phyloP scores from a whole-genome alignment of 805 yeast species.

The Teunomyces cretensis region DNA sequence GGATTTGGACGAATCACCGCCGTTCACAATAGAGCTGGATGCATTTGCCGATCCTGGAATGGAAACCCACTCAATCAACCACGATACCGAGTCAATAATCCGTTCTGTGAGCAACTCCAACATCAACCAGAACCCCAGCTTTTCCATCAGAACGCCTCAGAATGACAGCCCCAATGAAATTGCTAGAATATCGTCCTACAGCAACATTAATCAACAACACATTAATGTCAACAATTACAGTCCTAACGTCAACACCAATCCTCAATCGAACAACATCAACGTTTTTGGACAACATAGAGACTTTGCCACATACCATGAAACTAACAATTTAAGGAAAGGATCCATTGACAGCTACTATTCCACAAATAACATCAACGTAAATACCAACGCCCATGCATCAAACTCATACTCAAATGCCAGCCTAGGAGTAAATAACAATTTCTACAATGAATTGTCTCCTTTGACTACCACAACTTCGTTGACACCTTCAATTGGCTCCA shows the following conservation, averaged over 20 bases:
- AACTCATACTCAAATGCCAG: conserved; percentile 12
- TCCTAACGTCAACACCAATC: not conserved
- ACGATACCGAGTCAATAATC: conserved; percentile 7
- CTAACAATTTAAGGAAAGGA: conserved; percentile 5
- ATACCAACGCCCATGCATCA: not conserved
- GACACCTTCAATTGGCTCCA: conserved; percentile 39
- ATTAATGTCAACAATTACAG: not conserved
- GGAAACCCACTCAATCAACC: conserved; percentile 4
- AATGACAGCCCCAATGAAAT: not conserved
- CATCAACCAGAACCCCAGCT: conserved; percentile 6
- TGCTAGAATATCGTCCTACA: not conserved
- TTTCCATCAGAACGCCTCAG: not conserved
- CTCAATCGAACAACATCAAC: not conserved
- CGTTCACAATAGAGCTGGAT: conserved; percentile 36
- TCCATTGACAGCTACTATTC: conserved; percentile 19
- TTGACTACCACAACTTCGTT: conserved; percentile 44
- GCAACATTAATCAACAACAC: conserved; percentile 4
- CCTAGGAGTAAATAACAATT: conserved; percentile 5
- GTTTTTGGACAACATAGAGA: not conserved
- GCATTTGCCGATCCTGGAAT: conserved; percentile 10
- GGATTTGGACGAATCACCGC: conserved; percentile 41
- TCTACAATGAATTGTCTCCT: conserved; percentile 35
- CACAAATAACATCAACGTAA: conserved; percentile 3
- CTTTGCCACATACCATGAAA: not conserved
- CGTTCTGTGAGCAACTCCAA: not conserved